Evolutionary conservation across 441 rosid genomes (phyloP), one percentile per base, ranked within the genome.

Genomic region (Populus hybrid): DNA sequence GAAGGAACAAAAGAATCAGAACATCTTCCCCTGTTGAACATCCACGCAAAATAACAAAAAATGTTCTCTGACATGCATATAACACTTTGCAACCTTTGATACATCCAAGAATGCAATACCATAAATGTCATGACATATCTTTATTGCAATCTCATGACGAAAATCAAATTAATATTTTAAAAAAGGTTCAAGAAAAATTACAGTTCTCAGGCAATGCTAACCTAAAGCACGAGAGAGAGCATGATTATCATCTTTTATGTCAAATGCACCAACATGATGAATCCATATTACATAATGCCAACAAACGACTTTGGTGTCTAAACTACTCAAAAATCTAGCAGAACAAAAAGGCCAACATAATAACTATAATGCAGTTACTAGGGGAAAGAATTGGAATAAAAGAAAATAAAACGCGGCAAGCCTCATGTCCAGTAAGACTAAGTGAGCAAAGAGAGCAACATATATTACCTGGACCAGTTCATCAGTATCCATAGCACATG

Each of bases 401-500:
- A 32, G 32, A 14, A 28, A 34, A 76, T 18, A 20, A 57, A 9
- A 2, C 8, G 7, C 16, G 10, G 24, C 34, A 2, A 24, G 35
- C 16, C 34, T 66, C 10, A 7, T 42, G 14, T 36, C 6, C 20
- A 5, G 32, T 21, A 50, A 69, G 28, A 73, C n/a, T 59, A 12
- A 81, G 73, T 20, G 73, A 40, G 24, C 28, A 74, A 75, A 40
- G 30, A 54, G 76, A 59, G 24, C 26, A 72, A 36, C 61, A 70
- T 28, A 82, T 20, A 23, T 73, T 71, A 89, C 94, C 90, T 88
- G 92, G 74, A 90, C 91, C 82, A 89, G 74, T 75, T 90, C 94
- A 76, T 90, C 94, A 5, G 88, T 83, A 66, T 57, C 76, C 86
- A 83, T 77, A 59, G 92, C 94, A 81, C 89, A 46, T 46, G 57